phyloP scores from a whole-genome alignment of 306 rosid species.

The Senna tora region DNA sequence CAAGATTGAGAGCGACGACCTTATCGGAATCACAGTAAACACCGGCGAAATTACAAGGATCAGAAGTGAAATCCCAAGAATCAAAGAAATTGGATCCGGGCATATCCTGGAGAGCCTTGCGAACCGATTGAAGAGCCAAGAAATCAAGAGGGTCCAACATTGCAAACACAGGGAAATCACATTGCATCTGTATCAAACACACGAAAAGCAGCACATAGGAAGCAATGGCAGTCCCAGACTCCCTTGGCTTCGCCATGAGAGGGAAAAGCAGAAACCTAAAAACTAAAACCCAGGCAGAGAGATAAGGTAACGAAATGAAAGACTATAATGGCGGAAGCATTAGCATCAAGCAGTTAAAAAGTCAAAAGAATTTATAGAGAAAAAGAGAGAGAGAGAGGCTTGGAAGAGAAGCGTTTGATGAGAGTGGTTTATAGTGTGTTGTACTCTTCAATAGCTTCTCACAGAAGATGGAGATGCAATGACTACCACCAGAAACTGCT shows the following conservation, averaged over 20 bases:
- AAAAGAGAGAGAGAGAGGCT: slow-evolving; percentile 46
- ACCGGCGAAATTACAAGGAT: slow-evolving; percentile 88
- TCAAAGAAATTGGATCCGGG: slow-evolving; percentile 80
- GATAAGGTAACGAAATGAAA: neutral
- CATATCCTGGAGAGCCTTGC: slow-evolving; percentile 69
- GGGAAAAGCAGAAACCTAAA: neutral
- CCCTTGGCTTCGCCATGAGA: slow-evolving; percentile 46
- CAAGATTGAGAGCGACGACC: slow-evolving; percentile 83
- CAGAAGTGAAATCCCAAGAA: slow-evolving; percentile 94
- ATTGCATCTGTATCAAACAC: slow-evolving; percentile 43
- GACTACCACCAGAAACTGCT: neutral
- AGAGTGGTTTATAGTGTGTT: neutral
- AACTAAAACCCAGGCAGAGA: neutral
- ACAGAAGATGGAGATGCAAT: slow-evolving; percentile 64
- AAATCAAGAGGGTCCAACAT: slow-evolving; percentile 83
- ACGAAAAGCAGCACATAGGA: slow-evolving; percentile 34
- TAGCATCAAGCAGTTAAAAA: slow-evolving; percentile 6
- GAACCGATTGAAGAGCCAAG: slow-evolving; percentile 82
- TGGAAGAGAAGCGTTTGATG: slow-evolving; percentile 63
- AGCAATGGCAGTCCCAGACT: slow-evolving; percentile 8
- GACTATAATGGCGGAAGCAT: slow-evolving; percentile 53
- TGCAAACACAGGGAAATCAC: slow-evolving; percentile 32
- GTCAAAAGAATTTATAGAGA: neutral
- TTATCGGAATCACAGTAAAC: slow-evolving; percentile 68
- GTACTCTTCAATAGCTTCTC: slow-evolving; percentile 42